These are phyloP conservation scores for Cladosporium sphaerospermum DNA, from an alignment of 2,329 filamentous ascomycete genomes.

Conservation along the genomic window DNA sequence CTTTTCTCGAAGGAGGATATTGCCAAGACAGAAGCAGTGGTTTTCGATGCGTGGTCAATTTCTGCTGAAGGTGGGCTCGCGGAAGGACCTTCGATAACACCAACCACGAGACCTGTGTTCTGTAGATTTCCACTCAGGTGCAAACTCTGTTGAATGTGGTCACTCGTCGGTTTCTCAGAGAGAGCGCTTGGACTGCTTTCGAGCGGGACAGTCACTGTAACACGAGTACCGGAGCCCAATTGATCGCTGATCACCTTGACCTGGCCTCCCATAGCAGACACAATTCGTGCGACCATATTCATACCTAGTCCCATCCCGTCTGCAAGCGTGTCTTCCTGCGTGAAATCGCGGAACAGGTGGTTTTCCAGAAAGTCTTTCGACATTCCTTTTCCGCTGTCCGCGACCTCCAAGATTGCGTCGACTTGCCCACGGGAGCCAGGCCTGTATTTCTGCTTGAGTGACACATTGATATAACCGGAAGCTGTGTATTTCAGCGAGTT, in stretches of 20 bases:
- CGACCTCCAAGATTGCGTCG: conserved; percentile 33
- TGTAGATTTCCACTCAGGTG: no score
- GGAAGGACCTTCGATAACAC: no score
- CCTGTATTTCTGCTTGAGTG: conserved; percentile 10
- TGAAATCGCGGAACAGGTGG: conserved; percentile 57
- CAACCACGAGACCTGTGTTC: no score
- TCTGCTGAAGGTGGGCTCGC: no score
- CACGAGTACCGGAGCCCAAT: conserved; percentile 19
- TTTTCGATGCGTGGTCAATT: no score
- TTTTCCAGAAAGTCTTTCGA: conserved; percentile 56
- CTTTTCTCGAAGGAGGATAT: no score
- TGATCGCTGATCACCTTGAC: conserved; percentile 36
- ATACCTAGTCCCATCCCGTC: conserved; percentile 61
- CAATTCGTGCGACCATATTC: conserved; percentile 55
- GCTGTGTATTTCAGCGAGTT: conserved; percentile 46
- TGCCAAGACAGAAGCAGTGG: no score
- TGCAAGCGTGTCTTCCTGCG: conserved; percentile 56
- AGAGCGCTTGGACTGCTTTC: background rate
- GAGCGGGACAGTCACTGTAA: conserved; percentile 14
- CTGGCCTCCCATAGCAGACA: conserved; percentile 53
- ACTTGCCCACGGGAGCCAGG: background rate
- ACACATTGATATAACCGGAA: conserved; percentile 36
- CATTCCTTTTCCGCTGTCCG: conserved; percentile 62
- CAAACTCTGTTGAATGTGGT: no score
- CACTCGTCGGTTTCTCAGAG: background rate